Conservation (phyloP, 352 stramenopile species). For the Nothophytophthora sp. region DNA sequence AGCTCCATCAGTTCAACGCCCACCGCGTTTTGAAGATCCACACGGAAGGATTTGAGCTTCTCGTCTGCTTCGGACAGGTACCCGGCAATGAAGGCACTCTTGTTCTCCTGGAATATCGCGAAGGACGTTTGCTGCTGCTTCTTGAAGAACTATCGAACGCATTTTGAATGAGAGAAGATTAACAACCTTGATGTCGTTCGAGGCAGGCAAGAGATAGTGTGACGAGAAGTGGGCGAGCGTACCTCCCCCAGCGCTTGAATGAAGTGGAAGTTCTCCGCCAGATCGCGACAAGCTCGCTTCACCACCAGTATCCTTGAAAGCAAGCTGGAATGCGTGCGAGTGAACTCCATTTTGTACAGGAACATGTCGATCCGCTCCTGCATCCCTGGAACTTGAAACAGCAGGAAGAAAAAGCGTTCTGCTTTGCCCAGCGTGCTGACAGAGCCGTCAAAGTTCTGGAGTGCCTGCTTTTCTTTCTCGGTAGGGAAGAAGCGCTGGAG, state of each 20-base stretch:
- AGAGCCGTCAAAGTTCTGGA: slow-evolving; percentile 48
- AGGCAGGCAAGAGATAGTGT: too few species aligned
- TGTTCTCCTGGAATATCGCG: slow-evolving; percentile 26
- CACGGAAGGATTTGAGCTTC: slow-evolving; percentile 55
- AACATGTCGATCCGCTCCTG: slow-evolving; percentile 73
- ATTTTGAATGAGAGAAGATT: too few species aligned
- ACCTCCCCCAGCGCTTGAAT: slow-evolving; percentile 51
- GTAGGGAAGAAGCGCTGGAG: slow-evolving; percentile 81
- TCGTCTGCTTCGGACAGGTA: slow-evolving; percentile 49
- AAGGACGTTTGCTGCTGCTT: slow-evolving; percentile 37
- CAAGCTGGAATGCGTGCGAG: slow-evolving; percentile 37
- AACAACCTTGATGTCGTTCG: too few species aligned
- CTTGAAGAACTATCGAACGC: slow-evolving; percentile 58
- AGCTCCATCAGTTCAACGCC: slow-evolving; percentile 61
- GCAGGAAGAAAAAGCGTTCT: slow-evolving; percentile 68
- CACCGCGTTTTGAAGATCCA: slow-evolving; percentile 54
- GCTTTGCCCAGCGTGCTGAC: slow-evolving; percentile 59
- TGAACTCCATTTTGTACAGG: slow-evolving; percentile 77
- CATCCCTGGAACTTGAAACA: slow-evolving; percentile 65
- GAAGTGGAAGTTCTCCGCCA: slow-evolving; percentile 76
- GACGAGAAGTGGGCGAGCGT: too few species aligned
- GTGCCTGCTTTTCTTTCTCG: slow-evolving; percentile 49
- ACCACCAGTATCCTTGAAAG: slow-evolving; percentile 52
- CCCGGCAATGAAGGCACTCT: slow-evolving; percentile 30
- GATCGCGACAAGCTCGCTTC: slow-evolving; percentile 61